Conservation (phyloP, 352 stramenopile species). For the Phytophthora idaei region DNA sequence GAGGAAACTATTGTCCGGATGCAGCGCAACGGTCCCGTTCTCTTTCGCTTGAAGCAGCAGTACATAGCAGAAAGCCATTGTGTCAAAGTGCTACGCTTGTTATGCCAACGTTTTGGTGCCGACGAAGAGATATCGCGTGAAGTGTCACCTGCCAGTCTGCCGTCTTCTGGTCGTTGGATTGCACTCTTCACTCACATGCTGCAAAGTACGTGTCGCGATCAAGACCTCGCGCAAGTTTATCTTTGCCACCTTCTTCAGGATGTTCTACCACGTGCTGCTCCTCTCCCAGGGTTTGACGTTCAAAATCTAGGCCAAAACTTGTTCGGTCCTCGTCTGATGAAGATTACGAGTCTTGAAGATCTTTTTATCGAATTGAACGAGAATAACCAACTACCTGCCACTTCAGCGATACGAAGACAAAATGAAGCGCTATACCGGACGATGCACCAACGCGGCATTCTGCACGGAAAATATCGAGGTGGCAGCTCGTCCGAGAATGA, state of each 20-base stretch:
- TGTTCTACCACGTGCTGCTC: slow-evolving; percentile 24
- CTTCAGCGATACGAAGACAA: slow-evolving; percentile 22
- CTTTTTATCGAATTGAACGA: slow-evolving; percentile 21
- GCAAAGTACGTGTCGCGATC: slow-evolving; percentile 13
- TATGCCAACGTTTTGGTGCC: slow-evolving; percentile 36
- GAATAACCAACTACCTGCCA: neutral
- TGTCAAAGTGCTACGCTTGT: slow-evolving; percentile 37
- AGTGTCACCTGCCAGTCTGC: neutral
- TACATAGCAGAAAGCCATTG: slow-evolving; percentile 35
- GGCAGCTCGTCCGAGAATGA: neutral
- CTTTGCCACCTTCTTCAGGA: slow-evolving; percentile 39
- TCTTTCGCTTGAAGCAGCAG: slow-evolving; percentile 50
- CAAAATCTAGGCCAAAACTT: slow-evolving; percentile 13
- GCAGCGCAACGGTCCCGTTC: slow-evolving; percentile 27
- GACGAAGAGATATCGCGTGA: neutral
- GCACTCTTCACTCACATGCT: slow-evolving; percentile 32
- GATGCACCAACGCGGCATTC: slow-evolving; percentile 20
- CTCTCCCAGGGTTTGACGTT: slow-evolving; percentile 11
- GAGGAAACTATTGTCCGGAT: slow-evolving; percentile 30
- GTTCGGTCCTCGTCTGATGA: slow-evolving; percentile 3
- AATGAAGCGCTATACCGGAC: slow-evolving; percentile 32
- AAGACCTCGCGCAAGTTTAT: slow-evolving; percentile 33
- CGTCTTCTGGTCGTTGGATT: slow-evolving; percentile 39
- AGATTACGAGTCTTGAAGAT: slow-evolving; percentile 6
- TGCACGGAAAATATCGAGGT: slow-evolving; percentile 4